Base-by-base conservation (phyloP, 129 eudicot genomes). In the Artemisia annua region DNA sequence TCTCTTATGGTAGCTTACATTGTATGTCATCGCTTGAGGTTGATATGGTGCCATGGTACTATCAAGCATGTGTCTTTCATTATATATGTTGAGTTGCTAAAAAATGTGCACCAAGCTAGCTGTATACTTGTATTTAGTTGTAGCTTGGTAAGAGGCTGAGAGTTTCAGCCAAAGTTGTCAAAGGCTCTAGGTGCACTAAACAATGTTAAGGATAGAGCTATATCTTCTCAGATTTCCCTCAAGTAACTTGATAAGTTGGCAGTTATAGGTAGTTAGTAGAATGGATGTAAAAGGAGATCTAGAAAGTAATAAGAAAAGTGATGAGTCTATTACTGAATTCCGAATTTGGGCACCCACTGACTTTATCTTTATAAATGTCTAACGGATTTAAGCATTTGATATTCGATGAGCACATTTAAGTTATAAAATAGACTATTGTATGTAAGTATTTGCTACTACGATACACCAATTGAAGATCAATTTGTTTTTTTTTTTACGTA, bases 131-230 rank as follows among this genome's bases (percentile, higher is more conserved):
- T 51, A 69, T 44, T 69, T 48, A 28, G 35, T 50, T 70, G 54
- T 70, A 9, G 11, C 6, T 53, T 70, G 74, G 51, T 32, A 63
- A 55, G 64, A 70, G 54, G 74, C 18, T 17, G 74, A 35, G 64
- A 55, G 54, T 55, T 55, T 51, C 75, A 20, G 64, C 53, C 39
- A 70, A 30, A 70, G 75, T 63, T 70, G 32, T 70, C 12, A 57
- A 32, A 70, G 39, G 75, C 18, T 70, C 74, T 55, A 54, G 52
- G 24, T 70, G 51, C 54, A 55, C 65, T 32, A 70, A 70, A 70
- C 8, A 28, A 61, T 11, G 7, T 2, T 12, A 61, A 13, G n/a
- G 11, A 28, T 14, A 61, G 66, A 28, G 66, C 5, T 13, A 14
- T 61, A 0, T 15, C 44, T 39, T 14, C 16, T 6, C 6, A 14